Percentiles rank a stretch among this genome's conserved stretches.
phyloP scores from a whole-genome alignment of 2,329 filamentous ascomycete species.

The Fusarium sarcochroum region DNA sequence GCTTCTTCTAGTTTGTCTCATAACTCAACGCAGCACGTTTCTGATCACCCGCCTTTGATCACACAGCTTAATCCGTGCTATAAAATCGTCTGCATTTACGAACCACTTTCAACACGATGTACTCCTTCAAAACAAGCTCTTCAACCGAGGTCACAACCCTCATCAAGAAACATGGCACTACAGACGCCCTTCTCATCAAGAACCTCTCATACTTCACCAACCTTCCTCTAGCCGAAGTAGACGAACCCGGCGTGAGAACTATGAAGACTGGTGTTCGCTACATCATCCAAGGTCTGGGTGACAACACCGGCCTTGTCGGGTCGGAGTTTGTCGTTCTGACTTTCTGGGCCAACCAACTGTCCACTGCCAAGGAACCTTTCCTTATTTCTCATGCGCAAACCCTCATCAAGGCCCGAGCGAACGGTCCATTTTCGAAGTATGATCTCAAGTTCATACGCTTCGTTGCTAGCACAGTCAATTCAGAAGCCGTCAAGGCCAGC shows the following conservation, averaged over 20 bases:
- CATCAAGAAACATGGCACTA: conserved; percentile 4
- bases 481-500: neutral
- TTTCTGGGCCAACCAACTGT: neutral
- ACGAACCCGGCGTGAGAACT: neutral
- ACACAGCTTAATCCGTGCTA: too few relatives aligned
- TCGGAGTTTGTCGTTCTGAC: neutral
- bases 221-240: neutral
- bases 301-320: neutral
- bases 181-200: neutral
- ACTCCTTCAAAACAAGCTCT: neutral
- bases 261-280: neutral
- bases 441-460: neutral
- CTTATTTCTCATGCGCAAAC: neutral
- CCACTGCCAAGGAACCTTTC: neutral
- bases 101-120: neutral
- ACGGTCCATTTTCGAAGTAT: neutral
- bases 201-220: neutral
- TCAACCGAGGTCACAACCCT: neutral
- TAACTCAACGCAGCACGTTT: too few relatives aligned
- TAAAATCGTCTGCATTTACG: too few relatives aligned
- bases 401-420: neutral
- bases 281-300: neutral
- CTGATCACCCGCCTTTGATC: too few relatives aligned
- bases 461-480: neutral
- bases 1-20: too few relatives aligned